Base-by-base conservation (phyloP, 768 basidiomycete species). In the Mycena sanguinolenta region DNA sequence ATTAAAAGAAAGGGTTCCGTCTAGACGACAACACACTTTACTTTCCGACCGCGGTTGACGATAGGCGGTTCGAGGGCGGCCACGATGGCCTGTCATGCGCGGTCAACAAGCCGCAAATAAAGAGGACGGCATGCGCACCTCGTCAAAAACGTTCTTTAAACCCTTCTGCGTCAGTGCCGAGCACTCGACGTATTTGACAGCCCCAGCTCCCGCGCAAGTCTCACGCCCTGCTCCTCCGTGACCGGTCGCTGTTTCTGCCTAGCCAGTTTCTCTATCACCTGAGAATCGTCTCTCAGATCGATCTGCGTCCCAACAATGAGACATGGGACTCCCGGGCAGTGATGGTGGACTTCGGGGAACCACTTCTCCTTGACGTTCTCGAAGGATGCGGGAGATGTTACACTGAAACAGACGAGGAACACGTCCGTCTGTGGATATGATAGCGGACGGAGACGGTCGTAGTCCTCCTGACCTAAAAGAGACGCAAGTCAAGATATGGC, bases 291-390 rank as follows among this genome's bases (percentile, higher is more conserved):
- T 80, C 97, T 89, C 82, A 99, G 82, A 89, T 99, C 98, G 79
- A 98, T 88, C 85, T 99, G 98, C 57, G 98, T 99, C 74, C 98
- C 98, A 66, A 99, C 97, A 78, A 99, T 98, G 77, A 99, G 91
- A 89, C 97, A 98, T 74, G 97, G 97, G 67, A 98, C 97, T 58
- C 98, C 97, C 19, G 98, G 98, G 87, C 98, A 99, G 79, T 99
- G 98, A 80, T 99, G 98, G 80, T 97, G 97, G 63, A 99, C 97
- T 85, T 99, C 98, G 7, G 98, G 98, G 89, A 99, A 98, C 98
- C 98, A 99, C 82, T 99, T 99, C 85, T 99, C 98, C 89, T 98
- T 99, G 78, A 99, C 97, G 92, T 99, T 99, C 84, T 99, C 98
- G 79, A 98, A 99, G 57, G 96, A 97, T 32, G 98, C 97, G 4